A percentile compares a stretch with the other conserved stretches of the same genome.
Conservation (phyloP, 2,329 filamentous ascomycete species). For the Fusarium sp. region DNA sequence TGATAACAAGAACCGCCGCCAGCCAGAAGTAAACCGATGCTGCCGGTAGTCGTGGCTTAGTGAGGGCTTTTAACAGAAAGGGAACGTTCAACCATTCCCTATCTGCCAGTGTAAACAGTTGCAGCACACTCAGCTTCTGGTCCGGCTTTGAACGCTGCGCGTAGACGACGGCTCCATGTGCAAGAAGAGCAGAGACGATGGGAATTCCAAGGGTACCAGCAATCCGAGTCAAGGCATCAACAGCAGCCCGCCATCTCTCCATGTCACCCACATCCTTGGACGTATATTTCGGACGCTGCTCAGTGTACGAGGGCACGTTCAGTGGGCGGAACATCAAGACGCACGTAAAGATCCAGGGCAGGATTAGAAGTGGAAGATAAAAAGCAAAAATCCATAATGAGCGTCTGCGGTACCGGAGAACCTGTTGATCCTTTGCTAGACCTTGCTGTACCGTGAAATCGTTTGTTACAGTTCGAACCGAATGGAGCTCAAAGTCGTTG, state of each 20-base stretch:
- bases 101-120: slow-evolving; percentile 32
- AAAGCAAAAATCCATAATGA: slow-evolving; percentile 3
- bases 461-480: background rate
- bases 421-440: slow-evolving; percentile 9
- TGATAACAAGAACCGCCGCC: slow-evolving; percentile 15
- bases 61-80: background rate
- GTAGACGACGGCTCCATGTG: slow-evolving; percentile 32
- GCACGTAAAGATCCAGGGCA: slow-evolving; percentile 25
- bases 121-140: slow-evolving; percentile 18
- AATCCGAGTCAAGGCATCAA: background rate
- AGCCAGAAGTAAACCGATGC: slow-evolving; percentile 20
- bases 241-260: background rate
- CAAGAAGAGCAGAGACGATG: slow-evolving; percentile 30
- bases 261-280: background rate
- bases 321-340: slow-evolving; percentile 34
- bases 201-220: slow-evolving; percentile 19
- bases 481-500: slow-evolving; percentile 4
- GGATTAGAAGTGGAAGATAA: slow-evolving; percentile 17
- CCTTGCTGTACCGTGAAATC: background rate
- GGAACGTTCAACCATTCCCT: slow-evolving; percentile 13
- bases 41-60: too few species aligned
- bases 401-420: slow-evolving; percentile 2
- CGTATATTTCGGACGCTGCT: slow-evolving; percentile 13
- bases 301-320: slow-evolving; percentile 18
- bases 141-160: slow-evolving; percentile 13